A percentile compares a stretch with the other conserved stretches of the same genome.
Evolutionary conservation across 2,329 filamentous ascomycete species (phyloP).

Genomic region (Paramyrothecium roridum): DNA sequence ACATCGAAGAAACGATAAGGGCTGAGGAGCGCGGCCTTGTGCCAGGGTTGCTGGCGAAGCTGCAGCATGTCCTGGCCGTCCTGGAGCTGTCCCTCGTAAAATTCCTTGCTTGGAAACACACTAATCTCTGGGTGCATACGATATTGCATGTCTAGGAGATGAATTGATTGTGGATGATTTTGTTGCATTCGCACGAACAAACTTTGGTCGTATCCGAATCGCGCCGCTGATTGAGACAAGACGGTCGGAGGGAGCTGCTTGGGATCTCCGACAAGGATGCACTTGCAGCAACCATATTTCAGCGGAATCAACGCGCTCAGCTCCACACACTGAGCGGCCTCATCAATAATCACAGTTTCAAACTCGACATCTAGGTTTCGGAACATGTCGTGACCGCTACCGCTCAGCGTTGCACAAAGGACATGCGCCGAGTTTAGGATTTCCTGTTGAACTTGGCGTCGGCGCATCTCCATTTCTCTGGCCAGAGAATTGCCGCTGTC

Average conservation of each 20-base stretch:
- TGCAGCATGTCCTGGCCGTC: slow-evolving; percentile 81
- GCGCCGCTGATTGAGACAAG: slow-evolving; percentile 85
- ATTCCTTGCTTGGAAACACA: slow-evolving; percentile 81
- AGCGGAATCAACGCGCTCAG: slow-evolving; percentile 93
- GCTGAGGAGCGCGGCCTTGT: slow-evolving; percentile 73
- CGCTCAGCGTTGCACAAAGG: slow-evolving; percentile 91
- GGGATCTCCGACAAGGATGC: slow-evolving; percentile 94
- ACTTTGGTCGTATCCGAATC: slow-evolving; percentile 95
- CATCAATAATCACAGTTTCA: slow-evolving; percentile 96
- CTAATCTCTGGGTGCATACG: slow-evolving; percentile 99
- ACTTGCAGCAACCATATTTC: slow-evolving; percentile 96
- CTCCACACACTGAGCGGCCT: slow-evolving; percentile 97
- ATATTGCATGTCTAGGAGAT: slow-evolving; percentile 96
- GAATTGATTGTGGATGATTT: slow-evolving; percentile 82
- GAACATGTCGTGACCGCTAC: slow-evolving; percentile 96
- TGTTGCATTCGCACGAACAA: slow-evolving; percentile 97
- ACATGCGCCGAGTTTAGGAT: slow-evolving; percentile 90
- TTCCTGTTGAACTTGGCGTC: slow-evolving; percentile 82
- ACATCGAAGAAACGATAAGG: slow-evolving; percentile 98
- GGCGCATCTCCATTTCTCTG: slow-evolving; percentile 81
- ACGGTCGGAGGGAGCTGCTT: slow-evolving; percentile 97
- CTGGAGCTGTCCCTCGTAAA: slow-evolving; percentile 84
- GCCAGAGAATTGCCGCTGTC: slow-evolving; percentile 79
- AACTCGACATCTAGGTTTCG: slow-evolving; percentile 93
- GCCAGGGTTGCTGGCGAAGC: slow-evolving; percentile 80